These are phyloP conservation scores for Xylaria sp. DNA, from an alignment of 495 filamentous ascomycete genomes.

Conservation along the genomic window DNA sequence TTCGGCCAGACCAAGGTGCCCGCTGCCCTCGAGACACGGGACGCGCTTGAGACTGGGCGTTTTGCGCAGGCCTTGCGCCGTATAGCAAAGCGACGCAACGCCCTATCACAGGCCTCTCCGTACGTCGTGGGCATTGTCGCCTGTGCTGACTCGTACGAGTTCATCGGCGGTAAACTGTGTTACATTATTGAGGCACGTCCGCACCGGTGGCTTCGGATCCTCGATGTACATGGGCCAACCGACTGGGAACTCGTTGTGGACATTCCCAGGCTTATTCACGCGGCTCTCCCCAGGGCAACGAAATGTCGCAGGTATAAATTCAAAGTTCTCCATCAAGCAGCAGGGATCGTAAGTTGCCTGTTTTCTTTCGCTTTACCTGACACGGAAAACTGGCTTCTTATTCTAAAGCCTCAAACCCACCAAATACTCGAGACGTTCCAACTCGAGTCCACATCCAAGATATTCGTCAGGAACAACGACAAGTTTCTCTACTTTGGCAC, in stretches of 20 bases:
- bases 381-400: conserved; percentile 61
- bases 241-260: conserved; percentile 64
- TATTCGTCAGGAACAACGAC: conserved; percentile 73
- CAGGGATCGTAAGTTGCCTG: conserved; percentile 66
- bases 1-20: conserved; percentile 59
- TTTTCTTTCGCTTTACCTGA: conserved; percentile 49
- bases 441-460: conserved; percentile 57
- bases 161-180: conserved; percentile 67
- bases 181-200: conserved; percentile 54
- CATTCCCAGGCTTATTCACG: conserved; percentile 54
- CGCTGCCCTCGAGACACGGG: conserved; percentile 63
- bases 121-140: conserved; percentile 67
- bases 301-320: conserved; percentile 55
- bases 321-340: conserved; percentile 65
- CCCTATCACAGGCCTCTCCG: conserved; percentile 67
- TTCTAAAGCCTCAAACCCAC: conserved; percentile 58
- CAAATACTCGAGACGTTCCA: conserved; percentile 49
- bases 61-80: conserved; percentile 65
- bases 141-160: conserved; percentile 67
- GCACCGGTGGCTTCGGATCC: conserved; percentile 64
- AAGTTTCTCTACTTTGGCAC: conserved; percentile 73
- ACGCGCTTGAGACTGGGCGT: conserved; percentile 53
- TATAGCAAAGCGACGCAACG: conserved; percentile 65
- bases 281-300: conserved; percentile 39
- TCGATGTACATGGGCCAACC: conserved; percentile 64